Percentiles rank a stretch among this genome's conserved stretches.
Conservation (phyloP, 768 basidiomycete genomes). For the Lactifluus subvellereus region DNA sequence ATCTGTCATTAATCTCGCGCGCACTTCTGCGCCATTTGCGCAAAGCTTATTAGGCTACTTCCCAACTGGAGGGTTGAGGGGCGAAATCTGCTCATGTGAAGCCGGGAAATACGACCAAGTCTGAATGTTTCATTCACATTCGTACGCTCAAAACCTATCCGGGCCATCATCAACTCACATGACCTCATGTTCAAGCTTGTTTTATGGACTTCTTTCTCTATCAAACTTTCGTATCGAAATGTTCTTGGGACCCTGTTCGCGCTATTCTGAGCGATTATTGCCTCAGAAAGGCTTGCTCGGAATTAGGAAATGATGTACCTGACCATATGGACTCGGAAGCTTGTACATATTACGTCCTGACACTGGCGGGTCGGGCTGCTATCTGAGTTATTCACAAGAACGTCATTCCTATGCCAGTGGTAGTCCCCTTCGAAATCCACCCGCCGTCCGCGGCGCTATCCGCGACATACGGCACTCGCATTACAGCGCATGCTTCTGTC, state of each 20-base stretch:
- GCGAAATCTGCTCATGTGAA: neutral
- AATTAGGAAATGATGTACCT: no score
- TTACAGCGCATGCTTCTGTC: neutral
- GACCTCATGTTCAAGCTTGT: neutral
- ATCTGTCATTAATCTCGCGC: neutral
- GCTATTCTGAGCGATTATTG: neutral
- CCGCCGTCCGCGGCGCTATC: neutral
- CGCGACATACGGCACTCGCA: neutral
- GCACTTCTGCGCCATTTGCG: neutral
- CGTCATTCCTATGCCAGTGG: no score
- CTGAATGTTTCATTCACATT: neutral
- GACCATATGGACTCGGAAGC: neutral
- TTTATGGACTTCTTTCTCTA: neutral
- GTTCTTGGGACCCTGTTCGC: neutral
- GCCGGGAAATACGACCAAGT: neutral
- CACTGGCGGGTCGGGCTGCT: neutral
- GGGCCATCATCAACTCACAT: neutral
- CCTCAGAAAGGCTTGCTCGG: no score
- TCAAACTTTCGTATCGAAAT: neutral
- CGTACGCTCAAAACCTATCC: neutral
- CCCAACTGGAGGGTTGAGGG: neutral
- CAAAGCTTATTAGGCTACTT: neutral
- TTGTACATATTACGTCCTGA: neutral
- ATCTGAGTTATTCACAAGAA: neutral
- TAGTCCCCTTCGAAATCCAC: neutral